Percentiles rank a stretch among this genome's conserved stretches.
These are phyloP conservation scores for Anisogramma anomala DNA, from an alignment of 2,329 filamentous ascomycete genomes.

Conservation along the genomic window DNA sequence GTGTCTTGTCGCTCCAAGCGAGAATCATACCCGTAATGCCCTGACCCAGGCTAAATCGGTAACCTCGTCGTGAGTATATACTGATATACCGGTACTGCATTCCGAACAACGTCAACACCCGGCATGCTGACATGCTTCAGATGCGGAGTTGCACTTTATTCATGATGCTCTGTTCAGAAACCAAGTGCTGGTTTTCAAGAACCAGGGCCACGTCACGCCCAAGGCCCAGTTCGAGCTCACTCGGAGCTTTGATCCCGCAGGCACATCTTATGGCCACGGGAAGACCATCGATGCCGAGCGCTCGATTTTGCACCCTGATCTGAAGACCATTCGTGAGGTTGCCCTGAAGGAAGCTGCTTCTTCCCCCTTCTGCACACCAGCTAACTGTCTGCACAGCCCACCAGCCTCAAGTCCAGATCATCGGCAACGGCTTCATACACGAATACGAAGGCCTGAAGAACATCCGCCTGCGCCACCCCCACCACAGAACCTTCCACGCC, in stretches of 20 bases:
- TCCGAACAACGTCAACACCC: not conserved
- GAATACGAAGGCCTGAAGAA: conserved; percentile 61
- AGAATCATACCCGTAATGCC: conserved; percentile 33
- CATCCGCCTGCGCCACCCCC: conserved; percentile 59
- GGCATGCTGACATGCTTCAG: conserved; percentile 23
- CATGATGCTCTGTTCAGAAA: conserved; percentile 54
- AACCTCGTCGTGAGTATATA: conserved; percentile 42
- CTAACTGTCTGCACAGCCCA: conserved; percentile 30
- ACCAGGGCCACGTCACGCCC: conserved; percentile 51
- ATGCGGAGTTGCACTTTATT: conserved; percentile 53
- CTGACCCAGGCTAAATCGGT: conserved; percentile 33
- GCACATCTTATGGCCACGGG: conserved; percentile 60
- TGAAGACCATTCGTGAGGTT: conserved; percentile 54
- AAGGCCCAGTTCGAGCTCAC: conserved; percentile 65
- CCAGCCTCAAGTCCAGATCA: conserved; percentile 70
- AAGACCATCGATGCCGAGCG: conserved; percentile 56
- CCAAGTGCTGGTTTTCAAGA: conserved; percentile 61
- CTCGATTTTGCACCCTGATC: conserved; percentile 62
- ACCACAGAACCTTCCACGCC: conserved; percentile 66
- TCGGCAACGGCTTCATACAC: conserved; percentile 60
- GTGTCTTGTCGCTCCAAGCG: conserved; percentile 10
- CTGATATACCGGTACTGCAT: not conserved
- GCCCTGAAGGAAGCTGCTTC: not conserved
- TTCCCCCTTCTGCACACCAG: not conserved
- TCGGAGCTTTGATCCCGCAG: conserved; percentile 57